Evolutionary conservation across 2,329 filamentous ascomycete species (phyloP).

Genomic region (Trichoderma sp.): DNA sequence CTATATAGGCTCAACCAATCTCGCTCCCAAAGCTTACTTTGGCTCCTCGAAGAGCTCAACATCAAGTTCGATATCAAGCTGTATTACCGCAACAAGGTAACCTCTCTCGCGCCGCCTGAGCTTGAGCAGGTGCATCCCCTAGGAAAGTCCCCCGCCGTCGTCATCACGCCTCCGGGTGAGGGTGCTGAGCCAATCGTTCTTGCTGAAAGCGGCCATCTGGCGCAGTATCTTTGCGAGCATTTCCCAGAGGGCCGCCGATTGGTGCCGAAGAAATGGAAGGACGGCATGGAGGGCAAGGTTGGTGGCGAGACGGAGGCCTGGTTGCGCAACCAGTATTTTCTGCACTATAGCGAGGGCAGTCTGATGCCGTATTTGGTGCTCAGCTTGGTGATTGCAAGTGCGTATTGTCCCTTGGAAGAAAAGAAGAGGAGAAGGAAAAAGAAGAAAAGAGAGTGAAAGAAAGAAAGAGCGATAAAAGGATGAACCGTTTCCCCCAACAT

Average conservation of each 20-base stretch:
- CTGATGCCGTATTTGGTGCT: slow-evolving; percentile 71
- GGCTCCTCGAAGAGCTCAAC: slow-evolving; percentile 80
- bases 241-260: slow-evolving; percentile 45
- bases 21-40: slow-evolving; percentile 77
- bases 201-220: slow-evolving; percentile 77
- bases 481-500: neutral
- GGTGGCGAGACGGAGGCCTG: slow-evolving; percentile 60
- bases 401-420: slow-evolving; percentile 25
- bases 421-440: neutral
- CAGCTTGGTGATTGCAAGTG: slow-evolving; percentile 55
- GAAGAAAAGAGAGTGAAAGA: neutral
- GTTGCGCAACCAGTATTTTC: slow-evolving; percentile 61
- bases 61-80: slow-evolving; percentile 76
- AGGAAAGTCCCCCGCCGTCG: slow-evolving; percentile 81
- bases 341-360: slow-evolving; percentile 84
- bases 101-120: slow-evolving; percentile 69
- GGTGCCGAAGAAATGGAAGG: slow-evolving; percentile 53
- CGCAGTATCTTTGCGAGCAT: slow-evolving; percentile 76
- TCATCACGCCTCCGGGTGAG: slow-evolving; percentile 48
- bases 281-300: slow-evolving; percentile 54
- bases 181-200: slow-evolving; percentile 55
- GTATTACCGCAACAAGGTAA: slow-evolving; percentile 63
- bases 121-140: slow-evolving; percentile 77
- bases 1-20: slow-evolving; percentile 72
- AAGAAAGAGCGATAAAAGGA: neutral